phyloP scores from a whole-genome alignment of 2,329 filamentous ascomycete genomes.

The Clonostachys byssicola region DNA sequence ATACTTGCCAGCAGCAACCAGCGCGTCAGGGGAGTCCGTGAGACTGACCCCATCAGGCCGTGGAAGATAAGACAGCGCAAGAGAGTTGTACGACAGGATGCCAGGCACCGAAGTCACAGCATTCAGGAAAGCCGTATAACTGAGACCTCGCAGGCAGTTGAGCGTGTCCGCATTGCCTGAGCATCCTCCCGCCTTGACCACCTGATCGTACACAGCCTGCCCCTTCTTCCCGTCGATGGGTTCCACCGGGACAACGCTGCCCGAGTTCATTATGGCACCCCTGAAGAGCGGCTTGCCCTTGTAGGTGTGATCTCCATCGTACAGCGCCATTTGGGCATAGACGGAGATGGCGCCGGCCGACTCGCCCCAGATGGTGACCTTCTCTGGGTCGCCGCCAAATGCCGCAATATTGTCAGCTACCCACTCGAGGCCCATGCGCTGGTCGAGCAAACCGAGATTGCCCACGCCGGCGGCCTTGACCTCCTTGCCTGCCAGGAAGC shows the following conservation, averaged over 20 bases:
- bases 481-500: slow-evolving; percentile 55
- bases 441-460: slow-evolving; percentile 59
- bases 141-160: slow-evolving; percentile 47
- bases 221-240: slow-evolving; percentile 51
- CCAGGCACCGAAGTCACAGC: slow-evolving; percentile 56
- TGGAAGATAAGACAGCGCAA: slow-evolving; percentile 59
- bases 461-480: slow-evolving; percentile 47
- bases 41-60: slow-evolving; percentile 54
- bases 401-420: slow-evolving; percentile 58
- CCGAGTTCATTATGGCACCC: slow-evolving; percentile 61
- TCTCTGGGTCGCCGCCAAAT: slow-evolving; percentile 62
- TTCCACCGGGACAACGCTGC: slow-evolving; percentile 42
- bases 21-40: slow-evolving; percentile 45
- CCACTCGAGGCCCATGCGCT: slow-evolving; percentile 58
- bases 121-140: slow-evolving; percentile 46
- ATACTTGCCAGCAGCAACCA: slow-evolving; percentile 42
- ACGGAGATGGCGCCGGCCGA: slow-evolving; percentile 56
- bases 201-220: slow-evolving; percentile 48
- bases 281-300: slow-evolving; percentile 51
- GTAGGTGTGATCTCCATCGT: slow-evolving; percentile 57
- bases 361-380: slow-evolving; percentile 64
- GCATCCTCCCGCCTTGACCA: slow-evolving; percentile 51
- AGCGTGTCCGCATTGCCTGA: slow-evolving; percentile 39
- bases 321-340: slow-evolving; percentile 57
- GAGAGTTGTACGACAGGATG: slow-evolving; percentile 48